Evolutionary conservation across 345 rosid genomes (phyloP).

Genomic region (Citrus australasica): DNA sequence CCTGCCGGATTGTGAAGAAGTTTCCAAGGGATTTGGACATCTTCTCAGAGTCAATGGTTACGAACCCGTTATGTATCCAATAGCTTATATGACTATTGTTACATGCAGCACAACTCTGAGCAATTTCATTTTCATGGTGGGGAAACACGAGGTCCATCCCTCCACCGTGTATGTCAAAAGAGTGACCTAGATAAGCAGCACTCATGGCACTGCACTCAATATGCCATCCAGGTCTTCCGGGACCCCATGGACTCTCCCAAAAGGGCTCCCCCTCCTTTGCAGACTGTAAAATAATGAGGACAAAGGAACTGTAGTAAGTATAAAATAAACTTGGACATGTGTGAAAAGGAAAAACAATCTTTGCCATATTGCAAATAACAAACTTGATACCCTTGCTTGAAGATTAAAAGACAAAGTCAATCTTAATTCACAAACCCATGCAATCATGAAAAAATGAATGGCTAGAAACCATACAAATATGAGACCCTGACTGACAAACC

Average conservation of each 20-base stretch:
- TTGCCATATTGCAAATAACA: not conserved
- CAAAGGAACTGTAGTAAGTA: not conserved
- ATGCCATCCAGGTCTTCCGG: constrained; percentile 99
- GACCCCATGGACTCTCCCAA: constrained; percentile 99
- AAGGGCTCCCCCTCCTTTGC: constrained; percentile 86
- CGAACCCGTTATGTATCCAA: constrained; percentile 97
- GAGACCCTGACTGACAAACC: not conserved
- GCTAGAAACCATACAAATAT: not conserved
- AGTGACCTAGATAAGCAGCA: constrained; percentile 77
- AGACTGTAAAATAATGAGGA: constrained; percentile 41
- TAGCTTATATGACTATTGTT: constrained; percentile 66
- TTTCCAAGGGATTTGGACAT: constrained; percentile 98
- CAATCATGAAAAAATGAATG: not conserved
- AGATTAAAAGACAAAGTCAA: not conserved
- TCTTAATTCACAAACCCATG: not conserved
- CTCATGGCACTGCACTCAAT: constrained; percentile 98
- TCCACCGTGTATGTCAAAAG: constrained; percentile 96
- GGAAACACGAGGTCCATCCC: constrained; percentile 99
- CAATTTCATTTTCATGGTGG: constrained; percentile 98
- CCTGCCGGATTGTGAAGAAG: constrained; percentile 95
- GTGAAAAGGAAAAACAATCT: not conserved
- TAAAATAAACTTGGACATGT: not conserved
- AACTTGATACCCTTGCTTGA: not conserved
- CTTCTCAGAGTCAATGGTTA: constrained; percentile 89
- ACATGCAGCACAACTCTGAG: constrained; percentile 97